Evolutionary conservation across 305 asterid species (phyloP).

Genomic region (Fraxinus dipetala): DNA sequence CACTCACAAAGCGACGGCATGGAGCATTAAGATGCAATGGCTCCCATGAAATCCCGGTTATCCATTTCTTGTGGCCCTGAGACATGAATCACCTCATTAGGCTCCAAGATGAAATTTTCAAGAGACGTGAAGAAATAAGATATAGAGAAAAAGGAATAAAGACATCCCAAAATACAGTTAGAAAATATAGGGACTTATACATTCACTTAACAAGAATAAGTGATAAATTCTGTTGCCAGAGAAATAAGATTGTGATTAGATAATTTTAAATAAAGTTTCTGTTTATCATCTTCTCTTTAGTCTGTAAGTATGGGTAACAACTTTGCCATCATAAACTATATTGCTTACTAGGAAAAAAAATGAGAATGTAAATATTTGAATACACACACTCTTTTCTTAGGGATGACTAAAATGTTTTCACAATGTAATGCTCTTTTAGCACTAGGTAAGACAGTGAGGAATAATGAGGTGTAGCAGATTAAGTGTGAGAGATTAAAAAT

Average conservation of each 20-base stretch:
- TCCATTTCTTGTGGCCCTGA: slow-evolving; percentile 99
- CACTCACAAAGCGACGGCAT: slow-evolving; percentile 84
- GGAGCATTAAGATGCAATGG: slow-evolving; percentile 94
- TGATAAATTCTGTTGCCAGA: background rate
- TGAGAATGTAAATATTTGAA: background rate
- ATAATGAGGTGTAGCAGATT: background rate
- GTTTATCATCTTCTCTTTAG: background rate
- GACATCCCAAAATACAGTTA: background rate
- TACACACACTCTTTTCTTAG: background rate
- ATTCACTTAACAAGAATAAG: background rate
- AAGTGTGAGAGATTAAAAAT: background rate
- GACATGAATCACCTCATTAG: slow-evolving; percentile 22
- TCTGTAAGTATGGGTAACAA: background rate
- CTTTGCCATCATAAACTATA: background rate
- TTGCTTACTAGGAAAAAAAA: background rate
- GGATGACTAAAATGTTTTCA: background rate
- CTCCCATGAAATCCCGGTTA: slow-evolving; percentile 96
- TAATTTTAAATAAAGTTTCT: background rate
- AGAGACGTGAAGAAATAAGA: slow-evolving; percentile 7
- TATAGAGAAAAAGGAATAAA: background rate
- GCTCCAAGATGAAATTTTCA: slow-evolving; percentile 15
- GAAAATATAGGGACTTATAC: background rate
- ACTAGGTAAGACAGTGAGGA: background rate
- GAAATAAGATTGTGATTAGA: background rate
- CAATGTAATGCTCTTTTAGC: background rate